Conservation (phyloP, 371 early-diverging fungal genomes). For the Rhizomucor miehei region DNA sequence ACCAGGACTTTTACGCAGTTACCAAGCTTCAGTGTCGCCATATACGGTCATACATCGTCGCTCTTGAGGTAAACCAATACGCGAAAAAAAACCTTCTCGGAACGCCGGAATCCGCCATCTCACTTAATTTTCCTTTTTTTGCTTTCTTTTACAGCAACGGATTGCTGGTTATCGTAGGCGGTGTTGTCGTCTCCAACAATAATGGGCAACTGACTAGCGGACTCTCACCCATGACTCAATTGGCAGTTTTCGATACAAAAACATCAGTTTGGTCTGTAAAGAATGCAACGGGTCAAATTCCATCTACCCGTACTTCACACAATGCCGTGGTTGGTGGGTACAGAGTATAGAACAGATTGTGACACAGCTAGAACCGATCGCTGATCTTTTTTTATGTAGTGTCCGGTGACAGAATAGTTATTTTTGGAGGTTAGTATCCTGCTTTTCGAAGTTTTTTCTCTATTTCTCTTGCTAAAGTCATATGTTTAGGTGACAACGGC, state of each 20-base stretch:
- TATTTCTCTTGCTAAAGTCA: not conserved
- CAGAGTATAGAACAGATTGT: not conserved
- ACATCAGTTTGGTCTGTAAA: constrained; percentile 21
- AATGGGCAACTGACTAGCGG: constrained; percentile 1
- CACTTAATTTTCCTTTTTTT: constrained; percentile 16
- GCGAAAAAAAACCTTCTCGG: constrained; percentile 3
- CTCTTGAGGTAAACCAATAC: constrained; percentile 25
- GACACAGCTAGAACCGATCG: not conserved
- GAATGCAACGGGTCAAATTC: constrained; percentile 3
- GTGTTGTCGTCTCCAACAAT: constrained; percentile 12
- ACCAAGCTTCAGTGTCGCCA: constrained; percentile 11
- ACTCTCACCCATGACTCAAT: constrained; percentile 16
- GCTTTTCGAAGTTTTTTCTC: not conserved
- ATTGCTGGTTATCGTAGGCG: constrained; percentile 39
- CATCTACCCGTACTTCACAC: constrained; percentile 27
- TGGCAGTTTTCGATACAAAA: constrained; percentile 28
- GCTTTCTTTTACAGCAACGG: constrained; percentile 26
- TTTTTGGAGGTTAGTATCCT: constrained; percentile 42
- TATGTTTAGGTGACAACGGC: constrained; percentile 28
- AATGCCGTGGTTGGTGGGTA: constrained; percentile 44
- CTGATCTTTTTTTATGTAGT: constrained; percentile 9
- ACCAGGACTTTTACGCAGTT: constrained; percentile 18
- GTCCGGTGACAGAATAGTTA: constrained; percentile 32
- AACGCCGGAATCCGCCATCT: no score
- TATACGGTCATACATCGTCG: constrained; percentile 40